Evolutionary conservation across 2,329 filamentous ascomycete species (phyloP).

Genomic region (Apiospora hydei): DNA sequence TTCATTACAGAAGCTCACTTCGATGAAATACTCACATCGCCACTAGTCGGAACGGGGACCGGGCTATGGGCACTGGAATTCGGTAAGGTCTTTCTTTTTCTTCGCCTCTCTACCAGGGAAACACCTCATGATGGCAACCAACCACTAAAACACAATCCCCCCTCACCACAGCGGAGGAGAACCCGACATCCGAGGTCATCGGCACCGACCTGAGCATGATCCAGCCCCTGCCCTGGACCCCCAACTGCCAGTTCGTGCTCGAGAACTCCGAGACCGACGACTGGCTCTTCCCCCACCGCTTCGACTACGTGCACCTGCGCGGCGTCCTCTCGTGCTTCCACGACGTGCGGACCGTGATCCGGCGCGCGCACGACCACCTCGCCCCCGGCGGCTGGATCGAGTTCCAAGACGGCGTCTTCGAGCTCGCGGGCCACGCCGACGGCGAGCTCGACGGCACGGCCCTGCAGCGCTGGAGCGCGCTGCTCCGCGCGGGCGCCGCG

Average conservation of each 20-base stretch:
- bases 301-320: slow-evolving; percentile 24
- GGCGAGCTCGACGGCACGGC: neutral
- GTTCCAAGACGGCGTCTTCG: slow-evolving; percentile 20
- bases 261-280: slow-evolving; percentile 23
- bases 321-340: neutral
- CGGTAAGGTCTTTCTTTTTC: neutral
- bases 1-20: neutral
- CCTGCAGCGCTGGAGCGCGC: neutral
- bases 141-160: neutral
- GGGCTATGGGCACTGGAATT: slow-evolving; percentile 9
- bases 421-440: neutral
- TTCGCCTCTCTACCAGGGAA: neutral
- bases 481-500: neutral
- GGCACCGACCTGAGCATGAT: slow-evolving; percentile 25
- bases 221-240: slow-evolving; percentile 16
- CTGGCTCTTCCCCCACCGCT: neutral
- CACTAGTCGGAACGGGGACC: neutral
- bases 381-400: slow-evolving; percentile 19
- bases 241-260: slow-evolving; percentile 20
- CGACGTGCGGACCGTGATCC: slow-evolving; percentile 21
- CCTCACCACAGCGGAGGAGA: neutral
- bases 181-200: slow-evolving; percentile 25
- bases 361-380: neutral
- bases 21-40: neutral
- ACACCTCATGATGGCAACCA: neutral